phyloP scores from a whole-genome alignment of 257 asterid genomes.

The Coffea canephora region DNA sequence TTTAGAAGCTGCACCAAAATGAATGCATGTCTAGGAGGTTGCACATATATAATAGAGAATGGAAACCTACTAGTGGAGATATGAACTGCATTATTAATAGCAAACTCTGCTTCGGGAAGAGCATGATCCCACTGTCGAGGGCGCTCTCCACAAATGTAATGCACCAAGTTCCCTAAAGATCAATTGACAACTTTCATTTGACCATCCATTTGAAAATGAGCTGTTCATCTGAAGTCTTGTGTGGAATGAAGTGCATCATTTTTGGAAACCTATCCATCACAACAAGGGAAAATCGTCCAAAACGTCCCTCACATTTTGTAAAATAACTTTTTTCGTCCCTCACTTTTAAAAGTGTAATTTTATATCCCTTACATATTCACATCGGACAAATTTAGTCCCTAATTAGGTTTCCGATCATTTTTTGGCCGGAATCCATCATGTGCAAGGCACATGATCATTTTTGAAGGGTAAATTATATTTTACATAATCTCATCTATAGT shows the following conservation, averaged over 20 bases:
- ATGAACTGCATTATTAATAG: background rate
- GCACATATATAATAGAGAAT: background rate
- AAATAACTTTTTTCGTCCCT: too few species aligned
- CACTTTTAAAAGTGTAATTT: too few species aligned
- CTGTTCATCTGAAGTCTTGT: background rate
- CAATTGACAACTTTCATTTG: slow-evolving; percentile 7
- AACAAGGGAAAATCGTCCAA: too few species aligned
- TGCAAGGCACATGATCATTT: too few species aligned
- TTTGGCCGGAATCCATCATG: too few species aligned
- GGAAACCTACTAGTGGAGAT: background rate
- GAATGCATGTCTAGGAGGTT: background rate
- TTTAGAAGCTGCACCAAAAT: background rate
- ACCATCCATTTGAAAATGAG: slow-evolving; percentile 11
- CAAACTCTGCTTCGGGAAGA: slow-evolving; percentile 13
- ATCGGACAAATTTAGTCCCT: too few species aligned
- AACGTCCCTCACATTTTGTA: too few species aligned
- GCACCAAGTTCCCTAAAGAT: slow-evolving; percentile 2
- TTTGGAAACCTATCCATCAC: background rate
- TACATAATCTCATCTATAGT: too few species aligned
- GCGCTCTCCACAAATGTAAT: background rate
- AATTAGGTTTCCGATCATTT: too few species aligned
- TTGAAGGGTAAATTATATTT: too few species aligned
- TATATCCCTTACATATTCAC: too few species aligned
- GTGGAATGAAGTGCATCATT: background rate
- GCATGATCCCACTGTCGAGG: slow-evolving; percentile 3